phyloP scores from a whole-genome alignment of 1,284 basidiomycete genomes.

The Caloboletus inedulis region DNA sequence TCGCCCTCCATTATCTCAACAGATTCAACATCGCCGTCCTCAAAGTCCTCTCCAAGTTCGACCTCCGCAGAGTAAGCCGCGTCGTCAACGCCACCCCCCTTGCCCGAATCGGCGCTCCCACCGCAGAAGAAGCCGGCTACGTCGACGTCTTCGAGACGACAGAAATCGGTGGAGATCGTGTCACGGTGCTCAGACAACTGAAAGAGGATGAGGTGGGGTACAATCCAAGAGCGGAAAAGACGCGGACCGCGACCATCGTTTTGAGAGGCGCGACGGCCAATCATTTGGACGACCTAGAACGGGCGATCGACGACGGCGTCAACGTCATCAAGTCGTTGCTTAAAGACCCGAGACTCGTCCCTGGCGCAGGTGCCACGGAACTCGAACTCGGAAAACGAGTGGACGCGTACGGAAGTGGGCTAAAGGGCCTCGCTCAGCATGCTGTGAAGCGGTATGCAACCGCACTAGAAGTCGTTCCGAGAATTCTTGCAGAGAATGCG shows the following conservation, averaged over 20 bases:
- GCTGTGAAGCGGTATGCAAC: conserved; percentile 89
- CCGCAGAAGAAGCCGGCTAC: conserved; percentile 92
- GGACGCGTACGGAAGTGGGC: conserved; percentile 82
- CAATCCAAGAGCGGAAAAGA: conserved; percentile 58
- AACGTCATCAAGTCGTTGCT: conserved; percentile 94
- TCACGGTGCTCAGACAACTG: conserved; percentile 94
- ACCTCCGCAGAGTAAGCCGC: conserved; percentile 89
- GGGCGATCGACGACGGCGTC: conserved; percentile 96
- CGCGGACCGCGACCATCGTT: conserved; percentile 90
- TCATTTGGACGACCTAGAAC: conserved; percentile 91
- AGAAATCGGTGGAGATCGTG: conserved; percentile 97
- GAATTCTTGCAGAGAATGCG: conserved; percentile 95
- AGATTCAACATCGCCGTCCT: conserved; percentile 91
- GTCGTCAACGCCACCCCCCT: conserved; percentile 96
- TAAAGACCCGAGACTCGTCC: conserved; percentile 87
- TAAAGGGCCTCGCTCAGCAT: conserved; percentile 93
- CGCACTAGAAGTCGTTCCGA: conserved; percentile 90
- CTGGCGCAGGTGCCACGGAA: conserved; percentile 94
- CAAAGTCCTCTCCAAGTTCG: conserved; percentile 98
- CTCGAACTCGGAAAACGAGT: conserved; percentile 86
- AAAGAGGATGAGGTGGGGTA: conserved; percentile 57
- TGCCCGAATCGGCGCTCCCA: conserved; percentile 93
- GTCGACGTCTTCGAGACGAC: conserved; percentile 94
- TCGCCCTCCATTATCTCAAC: conserved; percentile 97
- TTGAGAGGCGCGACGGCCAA: conserved; percentile 96